Evolutionary conservation across 2,329 filamentous ascomycete species (phyloP).

Genomic region (Colletotrichum sansevieriae): DNA sequence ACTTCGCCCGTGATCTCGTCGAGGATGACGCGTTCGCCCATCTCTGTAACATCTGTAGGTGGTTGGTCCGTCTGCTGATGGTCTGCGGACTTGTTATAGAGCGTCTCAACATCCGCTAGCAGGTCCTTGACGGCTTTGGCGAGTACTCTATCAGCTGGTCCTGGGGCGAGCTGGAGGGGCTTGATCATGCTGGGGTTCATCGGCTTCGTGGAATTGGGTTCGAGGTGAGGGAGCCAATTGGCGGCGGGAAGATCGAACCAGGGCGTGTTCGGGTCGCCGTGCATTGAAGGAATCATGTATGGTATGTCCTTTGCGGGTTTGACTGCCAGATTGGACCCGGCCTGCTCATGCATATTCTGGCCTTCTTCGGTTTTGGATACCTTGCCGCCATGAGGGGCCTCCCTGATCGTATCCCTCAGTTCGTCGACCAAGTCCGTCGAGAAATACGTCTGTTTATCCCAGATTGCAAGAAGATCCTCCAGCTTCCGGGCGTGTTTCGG

Average conservation of each 20-base stretch:
- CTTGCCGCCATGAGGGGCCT: conserved; percentile 47
- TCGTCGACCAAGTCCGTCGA: conserved; percentile 64
- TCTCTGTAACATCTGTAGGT: conserved; percentile 75
- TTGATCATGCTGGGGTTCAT: conserved; percentile 80
- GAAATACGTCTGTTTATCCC: conserved; percentile 78
- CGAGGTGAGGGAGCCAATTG: conserved; percentile 83
- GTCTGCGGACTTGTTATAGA: conserved; percentile 70
- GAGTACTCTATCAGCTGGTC: conserved; percentile 76
- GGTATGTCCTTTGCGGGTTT: conserved; percentile 66
- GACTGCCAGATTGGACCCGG: conserved; percentile 44
- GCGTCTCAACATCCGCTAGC: conserved; percentile 75
- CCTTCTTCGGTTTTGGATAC: not conserved
- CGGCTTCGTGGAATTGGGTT: conserved; percentile 79
- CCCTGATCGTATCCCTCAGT: conserved; percentile 70
- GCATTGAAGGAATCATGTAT: conserved; percentile 79
- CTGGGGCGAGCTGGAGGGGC: conserved; percentile 77
- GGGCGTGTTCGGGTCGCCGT: conserved; percentile 79
- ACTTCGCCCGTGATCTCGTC: conserved; percentile 77
- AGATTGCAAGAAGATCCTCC: conserved; percentile 73
- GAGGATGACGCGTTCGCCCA: conserved; percentile 76
- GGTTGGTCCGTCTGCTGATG: conserved; percentile 60
- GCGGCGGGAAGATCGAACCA: conserved; percentile 88
- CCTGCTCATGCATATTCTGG: conserved; percentile 41
- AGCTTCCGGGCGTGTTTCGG: conserved; percentile 78
- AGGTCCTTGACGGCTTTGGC: conserved; percentile 78